Conservation (phyloP, 2,329 filamentous ascomycete genomes). For the Dothiorella sarmentorum region DNA sequence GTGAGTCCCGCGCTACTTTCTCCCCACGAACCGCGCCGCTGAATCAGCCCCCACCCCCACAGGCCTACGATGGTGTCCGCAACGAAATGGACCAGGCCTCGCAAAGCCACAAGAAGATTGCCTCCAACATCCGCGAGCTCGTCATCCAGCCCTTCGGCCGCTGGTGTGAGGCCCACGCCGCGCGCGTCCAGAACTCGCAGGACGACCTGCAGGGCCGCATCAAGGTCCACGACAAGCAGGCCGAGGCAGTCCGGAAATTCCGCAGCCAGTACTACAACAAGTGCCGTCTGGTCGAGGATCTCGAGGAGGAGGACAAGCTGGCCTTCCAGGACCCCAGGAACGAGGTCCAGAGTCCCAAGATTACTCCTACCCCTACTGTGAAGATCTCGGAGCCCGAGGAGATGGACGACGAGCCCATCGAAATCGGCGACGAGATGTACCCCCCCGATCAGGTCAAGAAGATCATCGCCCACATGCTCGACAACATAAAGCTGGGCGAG, state of each 20-base stretch:
- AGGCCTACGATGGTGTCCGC: constrained; percentile 93
- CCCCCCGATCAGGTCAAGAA: constrained; percentile 84
- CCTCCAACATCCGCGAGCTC: constrained; percentile 91
- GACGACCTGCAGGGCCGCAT: constrained; percentile 88
- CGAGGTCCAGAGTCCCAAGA: constrained; percentile 48
- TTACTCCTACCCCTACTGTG: constrained; percentile 70
- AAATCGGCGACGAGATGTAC: constrained; percentile 88
- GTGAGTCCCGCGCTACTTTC: constrained; percentile 51
- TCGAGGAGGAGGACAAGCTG: constrained; percentile 98
- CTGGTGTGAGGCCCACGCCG: constrained; percentile 94
- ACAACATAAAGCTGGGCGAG: constrained; percentile 81
- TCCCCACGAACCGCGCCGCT: constrained; percentile 20
- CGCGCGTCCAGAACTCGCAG: constrained; percentile 86
- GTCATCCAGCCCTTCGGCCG: constrained; percentile 91
- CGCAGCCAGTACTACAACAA: constrained; percentile 98
- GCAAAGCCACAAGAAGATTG: constrained; percentile 90
- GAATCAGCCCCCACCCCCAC: constrained; percentile 24
- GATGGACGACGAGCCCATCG: constrained; percentile 72
- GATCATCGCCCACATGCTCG: constrained; percentile 80
- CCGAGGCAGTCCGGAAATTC: constrained; percentile 85
- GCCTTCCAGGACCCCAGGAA: constrained; percentile 83
- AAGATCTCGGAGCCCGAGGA: constrained; percentile 73
- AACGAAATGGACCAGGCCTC: constrained; percentile 88
- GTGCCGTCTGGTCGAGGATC: constrained; percentile 89
- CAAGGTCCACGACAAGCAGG: constrained; percentile 89